These are phyloP conservation scores for Kwoniella pini DNA, from an alignment of 768 basidiomycete species.

Conservation along the genomic window DNA sequence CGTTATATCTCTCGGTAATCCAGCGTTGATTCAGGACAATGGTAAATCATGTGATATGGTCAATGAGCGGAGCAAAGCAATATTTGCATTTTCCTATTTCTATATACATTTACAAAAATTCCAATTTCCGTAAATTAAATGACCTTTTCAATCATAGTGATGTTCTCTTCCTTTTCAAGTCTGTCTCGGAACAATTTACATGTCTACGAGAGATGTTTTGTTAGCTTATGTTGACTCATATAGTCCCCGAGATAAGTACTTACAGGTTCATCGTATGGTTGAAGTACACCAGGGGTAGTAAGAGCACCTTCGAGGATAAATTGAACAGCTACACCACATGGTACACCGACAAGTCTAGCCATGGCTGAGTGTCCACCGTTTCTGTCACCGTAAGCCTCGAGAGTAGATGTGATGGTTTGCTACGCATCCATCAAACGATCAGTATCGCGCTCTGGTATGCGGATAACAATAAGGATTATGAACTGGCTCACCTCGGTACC, in stretches of 20 bases:
- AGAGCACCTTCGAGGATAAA: slow-evolving; percentile 84
- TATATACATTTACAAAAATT: too few relatives aligned
- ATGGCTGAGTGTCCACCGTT: slow-evolving; percentile 76
- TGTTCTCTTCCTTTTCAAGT: slow-evolving; percentile 45
- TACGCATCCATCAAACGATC: too few relatives aligned
- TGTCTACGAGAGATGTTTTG: slow-evolving; percentile 23
- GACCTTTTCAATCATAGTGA: slow-evolving; percentile 52
- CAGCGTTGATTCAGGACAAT: too few relatives aligned
- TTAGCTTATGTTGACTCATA: slow-evolving; percentile 1
- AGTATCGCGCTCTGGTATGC: too few relatives aligned
- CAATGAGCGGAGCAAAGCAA: too few relatives aligned
- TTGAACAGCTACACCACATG: slow-evolving; percentile 91
- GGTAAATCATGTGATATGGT: too few relatives aligned
- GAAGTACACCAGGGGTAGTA: slow-evolving; percentile 73
- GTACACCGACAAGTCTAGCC: slow-evolving; percentile 65
- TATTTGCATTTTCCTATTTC: too few relatives aligned
- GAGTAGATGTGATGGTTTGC: slow-evolving; percentile 86
- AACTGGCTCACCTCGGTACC: slow-evolving; percentile 63
- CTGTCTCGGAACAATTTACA: slow-evolving; percentile 46
- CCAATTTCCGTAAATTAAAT: slow-evolving; percentile 27
- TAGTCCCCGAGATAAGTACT: neutral
- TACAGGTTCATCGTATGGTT: slow-evolving; percentile 82
- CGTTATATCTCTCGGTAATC: too few relatives aligned
- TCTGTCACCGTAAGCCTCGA: slow-evolving; percentile 80
- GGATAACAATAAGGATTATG: neutral